These are phyloP conservation scores for Noccaea caerulescens DNA, from an alignment of 345 rosid species.

Conservation along the genomic window DNA sequence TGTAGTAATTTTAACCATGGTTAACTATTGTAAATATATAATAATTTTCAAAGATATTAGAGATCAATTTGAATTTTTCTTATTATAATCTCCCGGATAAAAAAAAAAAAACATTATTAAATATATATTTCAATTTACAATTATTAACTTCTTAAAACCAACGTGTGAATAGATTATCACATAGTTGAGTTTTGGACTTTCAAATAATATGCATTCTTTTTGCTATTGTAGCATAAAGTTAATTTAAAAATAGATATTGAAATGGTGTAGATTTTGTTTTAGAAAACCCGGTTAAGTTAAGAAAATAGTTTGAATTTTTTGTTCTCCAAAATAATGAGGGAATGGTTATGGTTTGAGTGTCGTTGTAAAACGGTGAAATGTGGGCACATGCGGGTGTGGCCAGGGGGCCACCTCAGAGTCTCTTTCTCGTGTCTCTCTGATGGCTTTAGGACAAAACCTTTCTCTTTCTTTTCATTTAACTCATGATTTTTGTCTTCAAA, in stretches of 20 bases:
- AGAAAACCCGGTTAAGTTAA: neutral
- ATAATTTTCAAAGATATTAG: neutral
- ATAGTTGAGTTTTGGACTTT: too few relatives aligned
- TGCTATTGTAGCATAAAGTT: neutral
- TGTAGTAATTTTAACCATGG: neutral
- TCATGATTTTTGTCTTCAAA: constrained; percentile 29
- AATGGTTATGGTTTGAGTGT: constrained; percentile 40
- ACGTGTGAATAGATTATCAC: neutral
- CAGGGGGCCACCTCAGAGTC: constrained; percentile 47
- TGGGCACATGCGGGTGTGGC: constrained; percentile 47
- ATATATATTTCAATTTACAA: neutral
- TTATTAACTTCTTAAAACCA: neutral
- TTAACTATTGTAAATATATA: neutral
- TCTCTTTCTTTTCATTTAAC: constrained; percentile 38
- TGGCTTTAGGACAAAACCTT: constrained; percentile 45
- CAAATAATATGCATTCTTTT: neutral
- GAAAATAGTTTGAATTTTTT: too few relatives aligned
- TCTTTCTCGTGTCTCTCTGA: constrained; percentile 44
- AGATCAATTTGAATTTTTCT: neutral
- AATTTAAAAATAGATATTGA: neutral
- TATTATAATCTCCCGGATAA: neutral
- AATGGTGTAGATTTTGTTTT: neutral
- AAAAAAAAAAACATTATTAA: neutral
- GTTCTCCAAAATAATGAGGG: neutral
- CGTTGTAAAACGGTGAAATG: constrained; percentile 47